Evolutionary conservation across 768 basidiomycete genomes (phyloP).

Genomic region (Leccinum longicurvipes): DNA sequence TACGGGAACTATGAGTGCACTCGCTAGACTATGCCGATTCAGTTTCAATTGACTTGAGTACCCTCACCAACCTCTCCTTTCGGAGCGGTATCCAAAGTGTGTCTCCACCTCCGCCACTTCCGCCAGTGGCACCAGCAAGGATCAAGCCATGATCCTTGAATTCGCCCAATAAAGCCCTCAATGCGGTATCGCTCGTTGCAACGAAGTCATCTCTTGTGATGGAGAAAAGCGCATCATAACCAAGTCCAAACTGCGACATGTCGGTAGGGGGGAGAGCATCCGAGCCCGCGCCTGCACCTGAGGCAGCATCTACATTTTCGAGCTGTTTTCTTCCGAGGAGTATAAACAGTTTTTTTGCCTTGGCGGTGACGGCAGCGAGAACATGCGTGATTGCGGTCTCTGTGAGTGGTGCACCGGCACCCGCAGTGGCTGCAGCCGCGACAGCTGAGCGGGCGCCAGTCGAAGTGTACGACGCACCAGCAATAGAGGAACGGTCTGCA

Average conservation of each 20-base stretch:
- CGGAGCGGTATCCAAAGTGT: slow-evolving; percentile 85
- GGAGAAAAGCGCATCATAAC: slow-evolving; percentile 67
- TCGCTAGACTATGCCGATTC: slow-evolving; percentile 15
- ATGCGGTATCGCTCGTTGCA: slow-evolving; percentile 82
- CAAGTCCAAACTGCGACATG: slow-evolving; percentile 51
- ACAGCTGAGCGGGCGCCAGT: slow-evolving; percentile 26
- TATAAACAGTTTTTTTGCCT: slow-evolving; percentile 78
- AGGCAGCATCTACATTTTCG: slow-evolving; percentile 41
- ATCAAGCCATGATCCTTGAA: slow-evolving; percentile 90
- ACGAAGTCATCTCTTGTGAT: slow-evolving; percentile 80
- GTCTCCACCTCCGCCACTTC: slow-evolving; percentile 46
- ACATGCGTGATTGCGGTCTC: slow-evolving; percentile 80
- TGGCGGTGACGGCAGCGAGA: slow-evolving; percentile 81
- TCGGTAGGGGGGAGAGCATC: slow-evolving; percentile 13
- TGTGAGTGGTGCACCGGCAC: slow-evolving; percentile 46
- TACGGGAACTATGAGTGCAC: background rate
- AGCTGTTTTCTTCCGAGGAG: slow-evolving; percentile 71
- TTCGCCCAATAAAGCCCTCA: slow-evolving; percentile 80
- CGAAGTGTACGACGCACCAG: slow-evolving; percentile 43
- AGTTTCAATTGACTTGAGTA: slow-evolving; percentile 35
- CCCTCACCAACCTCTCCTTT: slow-evolving; percentile 62
- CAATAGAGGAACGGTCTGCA: slow-evolving; percentile 60
- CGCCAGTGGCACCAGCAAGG: slow-evolving; percentile 41
- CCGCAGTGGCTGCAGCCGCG: slow-evolving; percentile 30
- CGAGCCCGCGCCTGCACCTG: slow-evolving; percentile 1